Evolutionary conservation across 1,284 basidiomycete species (phyloP).

Genomic region (Anthracocystis panici-leucophaei): DNA sequence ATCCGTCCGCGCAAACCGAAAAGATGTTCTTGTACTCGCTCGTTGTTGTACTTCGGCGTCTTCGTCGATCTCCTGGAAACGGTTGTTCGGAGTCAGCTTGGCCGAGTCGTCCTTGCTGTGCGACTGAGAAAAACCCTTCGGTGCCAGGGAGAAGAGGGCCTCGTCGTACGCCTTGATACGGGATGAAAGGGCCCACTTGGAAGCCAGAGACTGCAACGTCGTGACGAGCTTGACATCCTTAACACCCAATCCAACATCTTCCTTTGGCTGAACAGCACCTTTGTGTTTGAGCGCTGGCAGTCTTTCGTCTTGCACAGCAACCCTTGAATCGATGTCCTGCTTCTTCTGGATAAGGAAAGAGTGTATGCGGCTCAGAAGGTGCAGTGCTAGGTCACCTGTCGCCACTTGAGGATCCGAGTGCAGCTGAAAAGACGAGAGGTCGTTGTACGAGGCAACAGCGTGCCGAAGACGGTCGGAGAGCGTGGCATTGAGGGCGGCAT

Average conservation of each 20-base stretch:
- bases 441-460: conserved; percentile 16
- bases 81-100: conserved; percentile 29
- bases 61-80: conserved; percentile 47
- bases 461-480: conserved; percentile 16
- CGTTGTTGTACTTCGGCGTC: conserved; percentile 18
- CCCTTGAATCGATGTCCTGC: conserved; percentile 24
- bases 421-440: conserved; percentile 19
- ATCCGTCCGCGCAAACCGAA: conserved; percentile 20
- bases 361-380: conserved; percentile 34
- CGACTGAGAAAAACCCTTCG: conserved; percentile 16
- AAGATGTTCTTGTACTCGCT: conserved; percentile 10
- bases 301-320: conserved; percentile 17
- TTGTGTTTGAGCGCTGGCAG: conserved; percentile 17
- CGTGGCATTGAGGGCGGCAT: conserved; percentile 25
- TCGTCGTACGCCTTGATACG: conserved; percentile 39
- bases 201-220: conserved; percentile 38
- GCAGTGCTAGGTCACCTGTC: conserved; percentile 38
- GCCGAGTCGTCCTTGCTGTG: conserved; percentile 3
- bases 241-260: conserved; percentile 46
- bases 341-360: conserved; percentile 24
- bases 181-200: conserved; percentile 35
- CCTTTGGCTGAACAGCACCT: conserved; percentile 27
- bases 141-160: conserved; percentile 17
- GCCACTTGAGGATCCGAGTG: conserved; percentile 22
- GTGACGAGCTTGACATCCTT: conserved; percentile 48